Conservation (phyloP, 495 filamentous ascomycete genomes). For the Saxophila tyrrhenica region DNA sequence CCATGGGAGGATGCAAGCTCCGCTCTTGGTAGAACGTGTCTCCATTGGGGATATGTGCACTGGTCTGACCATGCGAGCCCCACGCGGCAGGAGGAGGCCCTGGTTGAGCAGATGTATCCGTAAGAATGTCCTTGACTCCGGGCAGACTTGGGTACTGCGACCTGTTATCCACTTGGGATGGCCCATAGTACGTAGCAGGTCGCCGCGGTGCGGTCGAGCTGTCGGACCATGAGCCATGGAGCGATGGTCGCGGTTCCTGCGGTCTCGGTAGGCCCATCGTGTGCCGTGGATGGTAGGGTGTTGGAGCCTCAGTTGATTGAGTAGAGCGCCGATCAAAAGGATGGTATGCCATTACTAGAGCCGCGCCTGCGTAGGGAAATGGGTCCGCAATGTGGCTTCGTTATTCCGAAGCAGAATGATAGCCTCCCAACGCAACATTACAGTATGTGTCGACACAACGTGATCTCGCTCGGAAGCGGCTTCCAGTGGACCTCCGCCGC, state of each 20-base stretch:
- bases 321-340: background rate
- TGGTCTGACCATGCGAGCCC: background rate
- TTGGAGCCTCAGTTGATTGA: background rate
- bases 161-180: background rate
- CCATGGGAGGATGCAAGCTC: slow-evolving; percentile 10
- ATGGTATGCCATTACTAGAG: background rate
- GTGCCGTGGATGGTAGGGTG: background rate
- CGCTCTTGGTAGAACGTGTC: background rate
- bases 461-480: no score
- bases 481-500: no score
- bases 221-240: slow-evolving; percentile 10
- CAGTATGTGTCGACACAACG: no score
- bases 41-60: background rate
- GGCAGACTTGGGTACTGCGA: slow-evolving; percentile 9
- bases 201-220: slow-evolving; percentile 2
- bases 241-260: slow-evolving; percentile 9
- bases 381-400: no score
- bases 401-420: no score
- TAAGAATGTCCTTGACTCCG: slow-evolving; percentile 14
- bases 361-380: background rate
- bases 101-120: background rate
- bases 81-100: background rate
- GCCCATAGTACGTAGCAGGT: background rate
- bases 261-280: slow-evolving; percentile 10
- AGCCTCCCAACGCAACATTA: no score